Conservation (phyloP, 306 rosid genomes). For the Cicer cuneatum region DNA sequence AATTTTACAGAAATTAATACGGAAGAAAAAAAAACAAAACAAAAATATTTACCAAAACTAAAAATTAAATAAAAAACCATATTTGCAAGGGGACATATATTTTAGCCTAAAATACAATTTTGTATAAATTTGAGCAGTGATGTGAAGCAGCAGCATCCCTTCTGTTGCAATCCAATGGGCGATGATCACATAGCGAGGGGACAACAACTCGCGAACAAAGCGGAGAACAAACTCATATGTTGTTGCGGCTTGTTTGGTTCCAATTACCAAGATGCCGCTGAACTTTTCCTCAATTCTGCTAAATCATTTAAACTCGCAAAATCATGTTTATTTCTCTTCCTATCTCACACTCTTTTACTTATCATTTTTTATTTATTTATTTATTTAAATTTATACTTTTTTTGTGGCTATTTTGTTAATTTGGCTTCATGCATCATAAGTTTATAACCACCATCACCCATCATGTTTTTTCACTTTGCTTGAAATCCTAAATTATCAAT, state of each 20-base stretch:
- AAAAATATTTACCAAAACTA: too few relatives aligned
- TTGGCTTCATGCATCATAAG: background rate
- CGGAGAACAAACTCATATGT: constrained; percentile 52
- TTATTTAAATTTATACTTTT: too few relatives aligned
- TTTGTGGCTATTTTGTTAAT: too few relatives aligned
- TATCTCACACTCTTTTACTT: background rate
- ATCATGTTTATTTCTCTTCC: constrained; percentile 46
- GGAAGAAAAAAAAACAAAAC: too few relatives aligned
- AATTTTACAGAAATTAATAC: too few relatives aligned
- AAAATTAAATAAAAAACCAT: too few relatives aligned
- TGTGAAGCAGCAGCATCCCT: background rate
- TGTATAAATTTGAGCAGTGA: background rate
- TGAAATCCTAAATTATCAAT: background rate
- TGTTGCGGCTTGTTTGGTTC: constrained; percentile 52
- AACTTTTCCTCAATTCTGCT: constrained; percentile 54
- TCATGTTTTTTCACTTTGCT: constrained; percentile 27
- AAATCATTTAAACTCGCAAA: constrained; percentile 62
- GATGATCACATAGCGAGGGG: constrained; percentile 51
- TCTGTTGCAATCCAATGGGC: constrained; percentile 41
- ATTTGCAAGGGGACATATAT: too few relatives aligned
- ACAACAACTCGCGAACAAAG: constrained; percentile 52
- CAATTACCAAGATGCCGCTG: constrained; percentile 59
- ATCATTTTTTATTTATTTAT: background rate
- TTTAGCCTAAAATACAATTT: background rate
- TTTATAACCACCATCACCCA: background rate